phyloP scores from a whole-genome alignment of 257 asterid genomes.

The Plantago major region DNA sequence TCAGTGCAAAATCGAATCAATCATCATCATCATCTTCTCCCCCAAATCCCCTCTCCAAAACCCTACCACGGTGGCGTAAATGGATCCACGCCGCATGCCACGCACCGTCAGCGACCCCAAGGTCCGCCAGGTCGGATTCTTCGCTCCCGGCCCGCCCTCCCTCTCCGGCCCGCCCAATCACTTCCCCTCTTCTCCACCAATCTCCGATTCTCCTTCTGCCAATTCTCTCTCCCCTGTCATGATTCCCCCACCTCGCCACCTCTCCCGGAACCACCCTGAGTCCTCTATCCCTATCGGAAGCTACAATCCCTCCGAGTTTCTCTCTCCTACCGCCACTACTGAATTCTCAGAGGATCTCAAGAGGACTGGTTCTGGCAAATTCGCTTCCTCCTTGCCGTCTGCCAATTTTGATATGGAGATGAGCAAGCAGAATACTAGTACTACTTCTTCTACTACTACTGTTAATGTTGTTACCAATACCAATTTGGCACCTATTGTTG shows the following conservation, averaged over 20 bases:
- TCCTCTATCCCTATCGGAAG: slow-evolving; percentile 61
- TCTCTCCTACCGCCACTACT: slow-evolving; percentile 40
- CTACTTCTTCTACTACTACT: not conserved
- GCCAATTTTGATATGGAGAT: slow-evolving; percentile 49
- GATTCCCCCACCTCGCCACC: slow-evolving; percentile 84
- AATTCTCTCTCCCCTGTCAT: slow-evolving; percentile 80
- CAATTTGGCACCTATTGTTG: no score
- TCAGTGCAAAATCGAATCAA: slow-evolving; percentile 14
- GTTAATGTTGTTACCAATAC: slow-evolving; percentile 30
- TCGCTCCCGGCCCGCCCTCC: slow-evolving; percentile 68
- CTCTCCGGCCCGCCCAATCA: slow-evolving; percentile 58
- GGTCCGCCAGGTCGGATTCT: slow-evolving; percentile 94
- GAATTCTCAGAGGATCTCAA: slow-evolving; percentile 48
- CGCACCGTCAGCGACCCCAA: slow-evolving; percentile 88
- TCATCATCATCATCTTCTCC: no score
- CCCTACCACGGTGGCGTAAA: slow-evolving; percentile 19
- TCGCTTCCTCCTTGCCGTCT: slow-evolving; percentile 62
- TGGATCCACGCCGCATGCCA: slow-evolving; percentile 79
- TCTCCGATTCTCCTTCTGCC: slow-evolving; percentile 53
- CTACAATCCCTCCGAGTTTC: slow-evolving; percentile 70
- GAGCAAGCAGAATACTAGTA: slow-evolving; percentile 36
- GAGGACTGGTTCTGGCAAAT: slow-evolving; percentile 47
- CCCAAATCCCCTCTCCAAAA: not conserved
- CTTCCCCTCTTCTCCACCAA: slow-evolving; percentile 39
- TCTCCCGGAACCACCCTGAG: slow-evolving; percentile 41